These are phyloP conservation scores for Endothia cerciana DNA, from an alignment of 2,329 filamentous ascomycete species.

Conservation along the genomic window DNA sequence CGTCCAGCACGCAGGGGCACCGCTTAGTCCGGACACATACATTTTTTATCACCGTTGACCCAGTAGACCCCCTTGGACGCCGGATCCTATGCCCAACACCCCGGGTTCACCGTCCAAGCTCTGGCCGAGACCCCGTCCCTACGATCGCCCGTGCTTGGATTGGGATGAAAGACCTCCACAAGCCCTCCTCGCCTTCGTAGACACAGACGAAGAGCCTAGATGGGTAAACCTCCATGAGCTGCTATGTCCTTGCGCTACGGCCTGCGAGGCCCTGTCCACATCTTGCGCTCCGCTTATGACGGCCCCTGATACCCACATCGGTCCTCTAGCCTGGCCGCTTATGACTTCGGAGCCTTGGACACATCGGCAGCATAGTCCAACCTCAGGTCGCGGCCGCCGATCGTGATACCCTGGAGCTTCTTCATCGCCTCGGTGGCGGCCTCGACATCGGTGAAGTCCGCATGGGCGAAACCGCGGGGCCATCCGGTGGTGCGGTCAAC, in stretches of 20 bases:
- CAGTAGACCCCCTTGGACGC: background rate
- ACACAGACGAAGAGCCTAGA: background rate
- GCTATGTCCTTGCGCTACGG: background rate
- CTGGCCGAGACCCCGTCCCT: background rate
- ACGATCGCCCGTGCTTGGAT: background rate
- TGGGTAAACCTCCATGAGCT: background rate
- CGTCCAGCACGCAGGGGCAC: background rate
- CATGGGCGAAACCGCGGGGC: constrained; percentile 82
- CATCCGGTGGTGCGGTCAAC: constrained; percentile 81
- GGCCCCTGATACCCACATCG: background rate
- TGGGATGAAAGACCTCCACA: background rate
- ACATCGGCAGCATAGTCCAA: constrained; percentile 61
- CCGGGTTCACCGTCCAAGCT: background rate
- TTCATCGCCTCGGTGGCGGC: constrained; percentile 66
- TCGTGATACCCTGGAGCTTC: constrained; percentile 55
- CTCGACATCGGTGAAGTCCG: constrained; percentile 72
- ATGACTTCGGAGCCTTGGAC: constrained; percentile 25
- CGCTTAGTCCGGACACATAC: background rate
- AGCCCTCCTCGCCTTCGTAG: background rate
- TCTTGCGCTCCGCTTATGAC: background rate
- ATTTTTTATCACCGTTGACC: background rate
- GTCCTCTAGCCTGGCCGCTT: background rate
- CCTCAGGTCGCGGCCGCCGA: constrained; percentile 69
- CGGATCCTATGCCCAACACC: background rate
- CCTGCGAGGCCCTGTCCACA: background rate